Evolutionary conservation across 1,139 yeast genomes (phyloP), one percentile per base, ranked within the genome.

Genomic region (Yamadazyma dendronema): DNA sequence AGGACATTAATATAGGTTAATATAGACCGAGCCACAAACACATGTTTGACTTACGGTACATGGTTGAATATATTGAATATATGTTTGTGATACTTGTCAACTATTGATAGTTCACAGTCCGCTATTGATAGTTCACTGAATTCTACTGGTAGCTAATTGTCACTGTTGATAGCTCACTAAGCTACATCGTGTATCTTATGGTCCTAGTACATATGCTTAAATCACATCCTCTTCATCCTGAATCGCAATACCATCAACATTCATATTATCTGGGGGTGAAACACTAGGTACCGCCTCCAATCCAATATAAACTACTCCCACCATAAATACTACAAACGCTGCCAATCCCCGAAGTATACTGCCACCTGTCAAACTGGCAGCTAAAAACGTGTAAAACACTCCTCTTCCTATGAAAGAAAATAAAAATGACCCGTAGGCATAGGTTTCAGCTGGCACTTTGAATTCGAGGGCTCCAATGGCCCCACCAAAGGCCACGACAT

Each of bases 391-490:
- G 60, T 86, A 85, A 52, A 84, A 78, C 11, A 80, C 56, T 15
- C 96, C 96, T 52, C 96, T 75, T 4, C 96, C 96, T 13, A 85
- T 61, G 54, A 88, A 88, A 12, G 95, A 85, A 57, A 84, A 85
- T 48, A 85, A 67, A 53, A 89, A 88, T 2, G 95, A 84, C 14
- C 84, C 92, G 55, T 81, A 87, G 11, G 78, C 73, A 48, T 79
- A 73, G 8, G 89, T 77, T 47, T 79, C 77, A 2, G 86, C 76
- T 4, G 87, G 87, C 34, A 80, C 77, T 48, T 74, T 67, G 54
- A 82, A 81, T 54, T 84, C 90, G 39, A 83, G 64, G 29, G 70
- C 61, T 3, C 79, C 79, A 39, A 83, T 71, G 9, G 66, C 69
- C 1, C 62, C 66, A 7, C 88, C 88, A 46, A 81, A 71, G 5